Percentiles rank a stretch among this genome's conserved stretches.
Conservation (phyloP, 2,329 filamentous ascomycete species). For the Colletotrichum sp. region DNA sequence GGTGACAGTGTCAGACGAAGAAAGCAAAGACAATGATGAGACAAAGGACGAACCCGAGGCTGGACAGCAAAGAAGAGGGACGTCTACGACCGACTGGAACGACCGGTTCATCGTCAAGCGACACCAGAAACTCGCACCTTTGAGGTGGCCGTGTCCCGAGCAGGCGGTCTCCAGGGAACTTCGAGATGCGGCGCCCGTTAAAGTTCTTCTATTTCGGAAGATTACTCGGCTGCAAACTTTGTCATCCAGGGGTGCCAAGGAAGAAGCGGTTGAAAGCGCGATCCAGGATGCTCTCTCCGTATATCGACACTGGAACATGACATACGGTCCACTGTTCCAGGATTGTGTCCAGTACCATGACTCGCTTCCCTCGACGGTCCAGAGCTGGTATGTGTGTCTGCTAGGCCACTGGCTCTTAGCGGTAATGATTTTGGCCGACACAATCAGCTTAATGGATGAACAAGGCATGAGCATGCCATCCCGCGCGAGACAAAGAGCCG, state of each 20-base stretch:
- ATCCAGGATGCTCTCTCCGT: conserved; percentile 53
- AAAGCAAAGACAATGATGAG: conserved; percentile 33
- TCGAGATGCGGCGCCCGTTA: conserved; percentile 59
- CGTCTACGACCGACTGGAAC: conserved; percentile 26
- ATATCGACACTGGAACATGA: conserved; percentile 59
- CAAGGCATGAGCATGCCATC: conserved; percentile 29
- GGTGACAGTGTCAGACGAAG: conserved; percentile 42
- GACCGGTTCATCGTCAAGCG: conserved; percentile 40
- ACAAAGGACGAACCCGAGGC: background rate
- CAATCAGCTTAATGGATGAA: conserved; percentile 55
- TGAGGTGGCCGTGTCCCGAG: conserved; percentile 60
- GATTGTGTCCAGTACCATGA: conserved; percentile 56
- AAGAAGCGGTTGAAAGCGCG: conserved; percentile 49
- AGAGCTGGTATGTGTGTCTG: conserved; percentile 65
- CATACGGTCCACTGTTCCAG: conserved; percentile 56
- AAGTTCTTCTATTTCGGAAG: conserved; percentile 62
- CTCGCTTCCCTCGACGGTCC: conserved; percentile 54
- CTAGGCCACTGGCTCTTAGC: conserved; percentile 64
- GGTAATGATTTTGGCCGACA: conserved; percentile 58
- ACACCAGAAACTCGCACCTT: conserved; percentile 28
- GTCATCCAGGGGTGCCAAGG: conserved; percentile 40
- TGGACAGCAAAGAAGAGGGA: conserved; percentile 22
- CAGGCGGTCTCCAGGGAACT: conserved; percentile 54
- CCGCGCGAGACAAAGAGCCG: conserved; percentile 29
- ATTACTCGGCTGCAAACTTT: conserved; percentile 60